These are phyloP conservation scores for Phyllosticta ampelicida DNA, from an alignment of 2,329 filamentous ascomycete species.

Conservation along the genomic window DNA sequence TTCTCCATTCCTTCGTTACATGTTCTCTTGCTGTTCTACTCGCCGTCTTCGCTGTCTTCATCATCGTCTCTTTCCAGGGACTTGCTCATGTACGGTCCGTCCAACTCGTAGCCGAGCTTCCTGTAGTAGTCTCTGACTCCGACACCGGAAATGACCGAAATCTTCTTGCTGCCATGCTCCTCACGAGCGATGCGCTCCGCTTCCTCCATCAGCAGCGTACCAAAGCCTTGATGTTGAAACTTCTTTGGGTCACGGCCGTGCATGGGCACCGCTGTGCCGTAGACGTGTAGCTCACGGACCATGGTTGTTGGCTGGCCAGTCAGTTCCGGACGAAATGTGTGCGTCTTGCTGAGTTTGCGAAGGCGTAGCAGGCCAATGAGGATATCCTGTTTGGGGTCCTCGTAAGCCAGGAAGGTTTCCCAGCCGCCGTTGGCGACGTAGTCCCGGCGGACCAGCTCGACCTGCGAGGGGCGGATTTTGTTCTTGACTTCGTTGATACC, in stretches of 20 bases:
- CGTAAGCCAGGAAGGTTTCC: constrained; percentile 97
- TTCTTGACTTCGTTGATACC: constrained; percentile 99
- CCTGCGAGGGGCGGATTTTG: constrained; percentile 92
- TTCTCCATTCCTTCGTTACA: neutral
- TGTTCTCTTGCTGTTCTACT: neutral
- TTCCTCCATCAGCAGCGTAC: constrained; percentile 94
- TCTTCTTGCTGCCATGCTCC: constrained; percentile 88
- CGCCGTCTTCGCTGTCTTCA: constrained; percentile 6
- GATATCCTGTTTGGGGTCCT: constrained; percentile 97
- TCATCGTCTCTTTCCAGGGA: constrained; percentile 16
- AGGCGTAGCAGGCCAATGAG: constrained; percentile 81
- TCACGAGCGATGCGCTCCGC: constrained; percentile 89
- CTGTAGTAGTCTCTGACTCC: constrained; percentile 92
- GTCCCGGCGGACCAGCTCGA: constrained; percentile 87
- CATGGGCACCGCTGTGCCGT: constrained; percentile 93
- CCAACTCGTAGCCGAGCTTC: constrained; percentile 67
- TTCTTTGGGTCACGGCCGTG: constrained; percentile 91
- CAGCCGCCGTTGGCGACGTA: constrained; percentile 93
- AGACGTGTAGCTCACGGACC: constrained; percentile 90
- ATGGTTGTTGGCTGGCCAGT: constrained; percentile 78
- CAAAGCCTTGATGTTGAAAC: constrained; percentile 97
- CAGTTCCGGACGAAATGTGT: constrained; percentile 86
- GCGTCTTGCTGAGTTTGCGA: constrained; percentile 79
- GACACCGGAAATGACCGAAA: constrained; percentile 95
- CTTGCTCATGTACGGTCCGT: constrained; percentile 54